These are phyloP conservation scores for Rhododendron kiyosumense DNA, from an alignment of 148 eudicot species.

Conservation along the genomic window DNA sequence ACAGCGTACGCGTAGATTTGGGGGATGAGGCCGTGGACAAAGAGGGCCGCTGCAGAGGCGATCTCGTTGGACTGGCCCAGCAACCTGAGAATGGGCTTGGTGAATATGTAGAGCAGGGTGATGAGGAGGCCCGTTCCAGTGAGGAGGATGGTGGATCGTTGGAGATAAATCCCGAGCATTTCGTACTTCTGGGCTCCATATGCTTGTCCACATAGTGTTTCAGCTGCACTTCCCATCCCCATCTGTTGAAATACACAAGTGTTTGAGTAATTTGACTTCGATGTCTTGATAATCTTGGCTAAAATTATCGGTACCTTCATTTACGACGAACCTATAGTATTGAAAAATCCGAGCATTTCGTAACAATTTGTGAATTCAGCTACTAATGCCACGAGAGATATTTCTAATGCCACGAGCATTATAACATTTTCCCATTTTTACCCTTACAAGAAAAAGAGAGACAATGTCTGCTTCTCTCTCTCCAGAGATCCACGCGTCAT, in stretches of 20 bases:
- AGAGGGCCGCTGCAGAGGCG: constrained; percentile 22
- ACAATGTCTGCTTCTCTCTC: too few relatives aligned
- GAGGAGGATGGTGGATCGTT: constrained; percentile 47
- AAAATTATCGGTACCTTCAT: too few relatives aligned
- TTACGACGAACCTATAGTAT: too few relatives aligned
- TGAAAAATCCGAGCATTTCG: too few relatives aligned
- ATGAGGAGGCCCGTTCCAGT: constrained; percentile 35
- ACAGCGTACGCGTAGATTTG: neutral
- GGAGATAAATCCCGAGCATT: constrained; percentile 61
- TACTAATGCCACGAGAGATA: too few relatives aligned
- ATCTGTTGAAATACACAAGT: constrained; percentile 17
- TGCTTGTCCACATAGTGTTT: constrained; percentile 68
- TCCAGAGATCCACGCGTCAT: too few relatives aligned
- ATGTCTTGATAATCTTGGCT: too few relatives aligned
- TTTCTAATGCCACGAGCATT: too few relatives aligned
- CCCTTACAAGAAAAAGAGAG: too few relatives aligned
- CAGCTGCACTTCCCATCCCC: constrained; percentile 71
- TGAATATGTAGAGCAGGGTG: constrained; percentile 34
- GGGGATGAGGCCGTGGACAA: neutral
- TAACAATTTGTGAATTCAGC: too few relatives aligned
- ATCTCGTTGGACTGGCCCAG: constrained; percentile 36
- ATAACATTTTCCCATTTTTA: too few relatives aligned
- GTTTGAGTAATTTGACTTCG: too few relatives aligned
- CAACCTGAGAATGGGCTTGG: neutral
- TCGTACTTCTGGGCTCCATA: constrained; percentile 48